A percentile compares a stretch with the other conserved stretches of the same genome.
phyloP scores from a whole-genome alignment of 1,139 yeast genomes.

The Hyphopichia fennica region DNA sequence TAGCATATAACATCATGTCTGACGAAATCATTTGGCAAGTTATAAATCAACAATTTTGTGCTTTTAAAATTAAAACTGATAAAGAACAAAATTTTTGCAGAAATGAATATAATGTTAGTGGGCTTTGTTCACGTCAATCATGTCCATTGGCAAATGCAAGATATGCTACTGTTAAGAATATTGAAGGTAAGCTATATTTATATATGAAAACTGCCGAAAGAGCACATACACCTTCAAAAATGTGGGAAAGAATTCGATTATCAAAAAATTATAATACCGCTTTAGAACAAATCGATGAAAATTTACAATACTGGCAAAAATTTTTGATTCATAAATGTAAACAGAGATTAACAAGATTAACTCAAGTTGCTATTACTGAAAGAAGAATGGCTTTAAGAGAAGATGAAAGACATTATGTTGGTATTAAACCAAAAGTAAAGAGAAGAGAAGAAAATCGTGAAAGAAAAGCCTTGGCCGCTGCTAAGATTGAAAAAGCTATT shows the following conservation, averaged over 20 bases:
- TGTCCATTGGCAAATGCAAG: constrained; percentile 96
- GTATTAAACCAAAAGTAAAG: constrained; percentile 89
- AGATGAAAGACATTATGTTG: constrained; percentile 90
- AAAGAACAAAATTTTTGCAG: constrained; percentile 82
- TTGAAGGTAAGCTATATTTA: constrained; percentile 83
- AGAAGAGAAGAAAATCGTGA: constrained; percentile 93
- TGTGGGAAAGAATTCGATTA: constrained; percentile 92
- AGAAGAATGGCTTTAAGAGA: constrained; percentile 88
- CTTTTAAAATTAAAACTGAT: constrained; percentile 79
- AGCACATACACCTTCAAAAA: constrained; percentile 88
- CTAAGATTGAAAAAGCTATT: constrained; percentile 92
- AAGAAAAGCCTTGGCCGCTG: constrained; percentile 94
- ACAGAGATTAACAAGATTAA: constrained; percentile 89
- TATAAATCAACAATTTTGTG: constrained; percentile 85
- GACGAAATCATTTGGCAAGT: constrained; percentile 86
- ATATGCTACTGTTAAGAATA: constrained; percentile 89
- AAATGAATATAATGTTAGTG: constrained; percentile 86
- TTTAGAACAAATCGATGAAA: constrained; percentile 81
- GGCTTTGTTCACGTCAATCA: constrained; percentile 87
- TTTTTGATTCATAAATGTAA: constrained; percentile 90
- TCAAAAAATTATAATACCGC: constrained; percentile 89
- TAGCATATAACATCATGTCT: constrained; percentile 27
- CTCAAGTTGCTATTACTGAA: constrained; percentile 96
- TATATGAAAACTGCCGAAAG: constrained; percentile 98
- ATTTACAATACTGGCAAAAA: constrained; percentile 89